Percentiles rank a stretch among this genome's conserved stretches.
Evolutionary conservation across 768 basidiomycete species (phyloP).

Genomic region (Phanerochaete carnosa): DNA sequence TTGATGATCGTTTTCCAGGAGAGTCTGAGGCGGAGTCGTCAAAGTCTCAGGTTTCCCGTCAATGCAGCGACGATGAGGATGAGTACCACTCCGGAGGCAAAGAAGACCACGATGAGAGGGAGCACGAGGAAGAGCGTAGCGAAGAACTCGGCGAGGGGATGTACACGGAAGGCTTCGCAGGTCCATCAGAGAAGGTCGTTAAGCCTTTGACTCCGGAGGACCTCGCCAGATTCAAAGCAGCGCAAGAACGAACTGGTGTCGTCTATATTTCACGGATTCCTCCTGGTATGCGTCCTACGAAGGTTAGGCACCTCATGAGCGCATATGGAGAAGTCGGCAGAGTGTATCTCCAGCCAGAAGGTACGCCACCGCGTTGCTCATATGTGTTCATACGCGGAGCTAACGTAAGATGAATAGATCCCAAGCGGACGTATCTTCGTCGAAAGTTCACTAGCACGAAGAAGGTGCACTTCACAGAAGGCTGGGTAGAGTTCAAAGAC

Average conservation of each 20-base stretch:
- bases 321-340: conserved; percentile 87
- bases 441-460: conserved; percentile 80
- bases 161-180: conserved; percentile 58
- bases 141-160: conserved; percentile 43
- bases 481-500: conserved; percentile 98
- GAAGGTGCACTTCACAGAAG: conserved; percentile 88
- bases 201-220: conserved; percentile 76
- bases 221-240: conserved; percentile 68
- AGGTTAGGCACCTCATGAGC: conserved; percentile 92
- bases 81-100: conserved; percentile 7
- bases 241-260: conserved; percentile 76
- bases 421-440: conserved; percentile 83
- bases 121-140: conserved; percentile 20
- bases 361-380: conserved; percentile 35
- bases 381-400: background rate
- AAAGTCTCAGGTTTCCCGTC: conserved; percentile 5
- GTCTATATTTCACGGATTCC: conserved; percentile 96
- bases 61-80: background rate
- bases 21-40: conserved; percentile 21
- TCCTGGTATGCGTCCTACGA: conserved; percentile 95
- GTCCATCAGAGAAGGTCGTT: conserved; percentile 53
- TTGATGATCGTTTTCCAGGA: conserved; percentile 21
- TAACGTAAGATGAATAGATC: conserved; percentile 43
- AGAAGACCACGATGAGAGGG: conserved; percentile 25
- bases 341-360: conserved; percentile 93